A percentile compares a stretch with the other conserved stretches of the same genome.
Conservation (phyloP, 2,329 filamentous ascomycete genomes). For the Chalara sp. region DNA sequence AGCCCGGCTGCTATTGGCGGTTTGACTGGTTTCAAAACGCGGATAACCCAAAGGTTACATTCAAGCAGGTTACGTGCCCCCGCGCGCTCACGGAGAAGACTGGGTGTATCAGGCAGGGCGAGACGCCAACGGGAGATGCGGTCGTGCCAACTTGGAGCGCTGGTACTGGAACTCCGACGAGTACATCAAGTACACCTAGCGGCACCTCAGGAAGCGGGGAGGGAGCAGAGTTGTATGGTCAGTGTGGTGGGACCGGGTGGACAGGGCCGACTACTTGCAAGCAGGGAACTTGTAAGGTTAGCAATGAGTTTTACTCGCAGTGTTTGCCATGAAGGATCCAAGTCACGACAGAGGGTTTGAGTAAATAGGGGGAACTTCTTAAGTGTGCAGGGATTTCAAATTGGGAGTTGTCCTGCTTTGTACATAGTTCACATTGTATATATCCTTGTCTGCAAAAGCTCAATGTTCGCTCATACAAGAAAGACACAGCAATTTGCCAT, state of each 20-base stretch:
- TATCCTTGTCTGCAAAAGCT: too few species aligned
- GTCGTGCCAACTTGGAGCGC: background rate
- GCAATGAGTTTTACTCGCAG: constrained; percentile 17
- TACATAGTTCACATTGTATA: too few species aligned
- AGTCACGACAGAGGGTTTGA: background rate
- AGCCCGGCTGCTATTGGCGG: constrained; percentile 43
- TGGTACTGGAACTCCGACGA: background rate
- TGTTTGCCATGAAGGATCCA: constrained; percentile 7
- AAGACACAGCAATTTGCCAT: too few species aligned
- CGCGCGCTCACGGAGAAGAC: constrained; percentile 36
- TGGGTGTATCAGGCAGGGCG: constrained; percentile 29
- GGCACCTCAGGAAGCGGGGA: background rate
- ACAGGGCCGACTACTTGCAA: constrained; percentile 14
- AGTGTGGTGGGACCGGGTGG: constrained; percentile 19
- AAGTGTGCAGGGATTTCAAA: too few species aligned
- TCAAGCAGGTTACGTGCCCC: constrained; percentile 41
- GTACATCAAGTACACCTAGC: background rate
- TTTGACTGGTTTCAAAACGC: constrained; percentile 46
- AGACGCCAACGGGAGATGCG: constrained; percentile 4
- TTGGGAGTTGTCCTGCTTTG: too few species aligned
- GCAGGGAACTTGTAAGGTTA: constrained; percentile 10
- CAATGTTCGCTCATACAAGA: too few species aligned
- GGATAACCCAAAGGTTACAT: constrained; percentile 40
- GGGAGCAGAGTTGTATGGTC: constrained; percentile 9
- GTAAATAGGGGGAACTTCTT: too few species aligned